Evolutionary conservation across 305 asterid species (phyloP), one percentile per base, ranked within the genome.

Genomic region (Andrographis paniculata): DNA sequence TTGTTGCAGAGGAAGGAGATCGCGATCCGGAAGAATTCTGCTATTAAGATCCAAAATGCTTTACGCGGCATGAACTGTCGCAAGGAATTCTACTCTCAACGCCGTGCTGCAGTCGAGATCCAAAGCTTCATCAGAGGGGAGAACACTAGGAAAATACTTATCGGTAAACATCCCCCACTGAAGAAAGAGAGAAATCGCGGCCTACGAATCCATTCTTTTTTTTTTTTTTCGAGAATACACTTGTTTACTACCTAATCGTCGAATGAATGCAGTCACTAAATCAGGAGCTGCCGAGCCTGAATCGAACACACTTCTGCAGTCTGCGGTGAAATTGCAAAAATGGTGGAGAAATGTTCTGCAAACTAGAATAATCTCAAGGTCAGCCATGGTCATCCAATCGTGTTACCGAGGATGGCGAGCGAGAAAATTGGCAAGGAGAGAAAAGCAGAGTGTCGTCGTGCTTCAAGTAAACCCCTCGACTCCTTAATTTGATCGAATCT

Each of bases 101-200:
- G 65, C 63, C 60, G 38, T 20, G 84, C 94, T 50, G 82, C 84
- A 44, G 49, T 45, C 58, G 80, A 70, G 40, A 70, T 87, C 27
- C 99, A 92, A 65, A 50, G 79, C 39, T 74, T 75, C 61, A 56
- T 80, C 50, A 75, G 95, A 72, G 96, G 95, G 37, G 73, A 71
- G 52, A 70, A 48, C 55, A 63, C 75, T 56, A 74, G 95, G 75
- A 87, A 76, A 72, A 72, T 81, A 68, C 71, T 79, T 66, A 56
- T 77, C 39, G 94, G 95, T 84, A n/a, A n/a, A n/a, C n/a, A n/a
- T n/a, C n/a, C n/a, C n/a, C n/a, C n/a, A n/a, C n/a, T n/a, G n/a
- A n/a, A n/a, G n/a, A n/a, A n/a, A n/a, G n/a, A n/a, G n/a, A n/a
- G n/a, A n/a, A n/a, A n/a, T n/a, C n/a, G n/a, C n/a, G n/a, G n/a